A percentile compares a stretch with the other conserved stretches of the same genome.
Conservation (phyloP, 208 protist genomes). For the Perkinsela sp. region DNA sequence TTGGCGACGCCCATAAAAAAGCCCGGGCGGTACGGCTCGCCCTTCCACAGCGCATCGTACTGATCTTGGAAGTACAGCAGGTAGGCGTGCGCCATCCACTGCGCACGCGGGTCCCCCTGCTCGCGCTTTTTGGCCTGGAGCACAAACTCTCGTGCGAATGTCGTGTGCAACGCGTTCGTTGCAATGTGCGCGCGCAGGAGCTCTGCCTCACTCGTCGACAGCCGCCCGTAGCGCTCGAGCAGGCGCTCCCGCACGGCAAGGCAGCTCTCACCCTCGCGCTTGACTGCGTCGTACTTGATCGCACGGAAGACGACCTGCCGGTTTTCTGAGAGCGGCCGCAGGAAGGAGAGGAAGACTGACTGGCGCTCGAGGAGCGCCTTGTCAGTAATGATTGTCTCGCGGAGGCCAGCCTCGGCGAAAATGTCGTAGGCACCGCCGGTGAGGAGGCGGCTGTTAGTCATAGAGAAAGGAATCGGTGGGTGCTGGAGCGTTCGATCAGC, state of each 20-base stretch:
- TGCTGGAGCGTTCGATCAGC: too few relatives aligned
- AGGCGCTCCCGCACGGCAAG: neutral
- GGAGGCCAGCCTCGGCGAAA: too few relatives aligned
- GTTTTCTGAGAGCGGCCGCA: neutral
- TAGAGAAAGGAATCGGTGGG: too few relatives aligned
- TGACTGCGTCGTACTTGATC: neutral
- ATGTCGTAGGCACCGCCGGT: too few relatives aligned
- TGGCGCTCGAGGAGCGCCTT: neutral
- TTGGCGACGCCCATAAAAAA: neutral
- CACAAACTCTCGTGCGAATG: neutral
- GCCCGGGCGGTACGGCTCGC: neutral
- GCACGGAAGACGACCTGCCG: neutral
- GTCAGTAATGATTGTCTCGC: too few relatives aligned
- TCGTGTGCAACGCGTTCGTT: neutral
- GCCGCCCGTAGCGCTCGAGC: neutral
- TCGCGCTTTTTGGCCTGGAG: neutral
- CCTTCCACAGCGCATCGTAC: neutral
- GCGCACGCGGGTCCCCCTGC: neutral
- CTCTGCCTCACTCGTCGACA: neutral
- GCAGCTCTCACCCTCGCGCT: neutral
- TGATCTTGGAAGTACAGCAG: neutral
- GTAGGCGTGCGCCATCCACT: neutral
- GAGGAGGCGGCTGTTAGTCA: too few relatives aligned
- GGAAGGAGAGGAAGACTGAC: neutral
- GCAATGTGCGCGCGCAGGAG: neutral